These are phyloP conservation scores for Forsythia suspensa DNA, from an alignment of 257 asterid genomes.

Conservation along the genomic window DNA sequence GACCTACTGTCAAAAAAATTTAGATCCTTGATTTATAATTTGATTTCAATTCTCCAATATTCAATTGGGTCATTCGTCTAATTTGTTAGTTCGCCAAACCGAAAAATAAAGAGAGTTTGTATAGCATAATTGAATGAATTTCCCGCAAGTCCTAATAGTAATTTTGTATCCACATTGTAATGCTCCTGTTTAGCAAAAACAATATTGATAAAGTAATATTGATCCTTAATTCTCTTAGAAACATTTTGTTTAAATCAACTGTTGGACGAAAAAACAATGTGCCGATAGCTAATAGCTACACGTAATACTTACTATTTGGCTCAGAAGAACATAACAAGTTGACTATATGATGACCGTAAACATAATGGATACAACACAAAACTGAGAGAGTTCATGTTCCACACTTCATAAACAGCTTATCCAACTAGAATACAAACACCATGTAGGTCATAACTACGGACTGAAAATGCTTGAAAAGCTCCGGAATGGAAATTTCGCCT, in stretches of 20 bases:
- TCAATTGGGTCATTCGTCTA: no score
- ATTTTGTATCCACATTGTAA: no score
- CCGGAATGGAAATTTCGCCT: conserved; percentile 1
- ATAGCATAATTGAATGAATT: no score
- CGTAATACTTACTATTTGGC: conserved; percentile 16
- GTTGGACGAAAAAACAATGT: not conserved
- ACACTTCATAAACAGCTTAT: conserved; percentile 13
- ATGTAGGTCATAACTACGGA: not conserved
- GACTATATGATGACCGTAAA: conserved; percentile 26
- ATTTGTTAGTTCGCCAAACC: no score
- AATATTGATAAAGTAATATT: not conserved
- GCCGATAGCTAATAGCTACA: conserved; percentile 15
- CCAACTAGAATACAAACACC: conserved; percentile 21
- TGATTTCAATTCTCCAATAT: no score
- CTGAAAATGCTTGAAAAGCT: conserved; percentile 3
- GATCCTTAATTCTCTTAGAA: not conserved
- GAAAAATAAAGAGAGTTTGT: no score
- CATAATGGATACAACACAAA: conserved; percentile 16
- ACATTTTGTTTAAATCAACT: not conserved
- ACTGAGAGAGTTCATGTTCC: conserved; percentile 17
- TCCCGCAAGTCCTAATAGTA: no score
- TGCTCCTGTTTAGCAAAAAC: no score
- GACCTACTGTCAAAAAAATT: no score
- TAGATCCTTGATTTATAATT: no score
- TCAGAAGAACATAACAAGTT: conserved; percentile 10